Evolutionary conservation across 331 rosid genomes (phyloP).

Genomic region (Saraca asoca): DNA sequence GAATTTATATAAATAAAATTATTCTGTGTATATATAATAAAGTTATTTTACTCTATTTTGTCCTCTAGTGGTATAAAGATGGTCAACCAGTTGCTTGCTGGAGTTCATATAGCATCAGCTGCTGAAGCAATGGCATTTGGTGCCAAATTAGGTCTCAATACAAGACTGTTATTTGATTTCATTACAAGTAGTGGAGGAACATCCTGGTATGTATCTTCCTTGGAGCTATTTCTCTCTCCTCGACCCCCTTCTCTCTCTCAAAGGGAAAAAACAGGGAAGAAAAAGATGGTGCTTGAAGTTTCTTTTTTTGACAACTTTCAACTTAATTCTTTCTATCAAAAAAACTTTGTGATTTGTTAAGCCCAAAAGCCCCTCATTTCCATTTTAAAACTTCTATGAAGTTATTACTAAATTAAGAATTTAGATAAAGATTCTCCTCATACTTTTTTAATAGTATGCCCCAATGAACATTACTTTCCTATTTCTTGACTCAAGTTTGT

Average conservation of each 20-base stretch:
- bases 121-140: constrained; percentile 98
- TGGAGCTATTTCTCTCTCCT: constrained; percentile 14
- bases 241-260: constrained; percentile 18
- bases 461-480: not conserved
- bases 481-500: not conserved
- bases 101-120: constrained; percentile 93
- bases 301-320: not conserved
- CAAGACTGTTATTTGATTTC: constrained; percentile 71
- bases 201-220: constrained; percentile 67
- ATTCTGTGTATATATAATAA: constrained; percentile 6
- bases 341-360: not conserved
- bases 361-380: not conserved
- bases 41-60: constrained; percentile 32
- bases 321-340: not conserved
- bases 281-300: constrained; percentile 20
- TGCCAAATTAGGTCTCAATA: constrained; percentile 83
- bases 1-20: constrained; percentile 1
- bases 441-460: not conserved
- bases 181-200: constrained; percentile 77
- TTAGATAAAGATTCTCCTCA: not conserved
- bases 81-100: constrained; percentile 98
- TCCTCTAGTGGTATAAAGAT: constrained; percentile 82
- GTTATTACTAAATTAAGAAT: not conserved
- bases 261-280: not conserved
- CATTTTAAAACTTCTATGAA: not conserved